Base-by-base conservation (phyloP, 2,329 filamentous ascomycete species). In the Colletotrichum brevisporum region DNA sequence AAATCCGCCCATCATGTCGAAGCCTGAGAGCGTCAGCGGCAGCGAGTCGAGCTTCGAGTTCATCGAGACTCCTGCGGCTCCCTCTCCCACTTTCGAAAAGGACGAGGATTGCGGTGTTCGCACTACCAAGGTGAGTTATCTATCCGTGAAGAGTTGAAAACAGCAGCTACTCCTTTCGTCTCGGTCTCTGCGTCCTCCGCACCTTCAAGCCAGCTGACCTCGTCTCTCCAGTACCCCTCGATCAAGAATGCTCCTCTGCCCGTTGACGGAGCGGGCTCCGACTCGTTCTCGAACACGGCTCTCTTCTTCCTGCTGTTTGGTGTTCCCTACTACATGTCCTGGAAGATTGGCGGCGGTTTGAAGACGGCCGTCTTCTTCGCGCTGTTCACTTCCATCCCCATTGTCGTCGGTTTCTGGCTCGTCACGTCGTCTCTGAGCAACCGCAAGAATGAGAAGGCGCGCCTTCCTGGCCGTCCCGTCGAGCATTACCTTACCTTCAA, bases 201-300 rank as follows among this genome's bases (percentile, higher is more conserved):
- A 24, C 21, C 21, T 24, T 24, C 21, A 2, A 24, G 21, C 21
- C 2, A n/a, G 15, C 41, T 43, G 13, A 43, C 41, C 41, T 16
- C 41, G 16, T 15, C 13, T n/a, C 41, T 15, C 41, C 2, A 96
- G 94, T 95, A 90, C 78, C 91, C 93, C 27, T 83, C 92, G 59
- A 96, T 97, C 82, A 93, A 94, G 78, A 97, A 97, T 88, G 93
- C 89, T 50, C 93, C 94, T 72, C 88, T 97, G 36, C 94, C 94
- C 31, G 94, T 93, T 69, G 94, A 97, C 79, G 91, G 88, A 53
- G 83, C 92, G 48, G 91, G 92, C 72, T 89, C 85, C 78, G 92
- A 95, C 72, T 90, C 83, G 81, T 97, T 97, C 88, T 93, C 91
- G 81, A 94, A 94, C 82, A 81, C 84, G 74, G 81, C 91, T 74